These are phyloP conservation scores for Plantago coronopus DNA, from an alignment of 305 asterid genomes.

Conservation along the genomic window DNA sequence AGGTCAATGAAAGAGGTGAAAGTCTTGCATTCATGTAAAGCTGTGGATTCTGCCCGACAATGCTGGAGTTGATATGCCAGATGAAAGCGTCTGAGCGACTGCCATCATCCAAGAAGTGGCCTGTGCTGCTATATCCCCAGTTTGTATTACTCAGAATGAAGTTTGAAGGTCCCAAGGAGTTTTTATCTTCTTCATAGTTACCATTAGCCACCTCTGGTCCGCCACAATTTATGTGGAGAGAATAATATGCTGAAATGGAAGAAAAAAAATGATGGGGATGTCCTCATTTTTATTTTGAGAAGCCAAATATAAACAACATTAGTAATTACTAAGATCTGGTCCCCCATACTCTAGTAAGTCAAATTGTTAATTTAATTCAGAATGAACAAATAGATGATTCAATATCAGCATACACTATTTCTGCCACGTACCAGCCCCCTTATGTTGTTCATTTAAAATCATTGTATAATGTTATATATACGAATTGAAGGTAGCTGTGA, in stretches of 20 bases:
- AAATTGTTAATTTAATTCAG: no score
- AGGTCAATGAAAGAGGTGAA: constrained; percentile 42
- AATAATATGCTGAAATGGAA: constrained; percentile 19
- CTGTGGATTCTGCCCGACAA: constrained; percentile 21
- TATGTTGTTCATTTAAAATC: no score
- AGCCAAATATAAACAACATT: no score
- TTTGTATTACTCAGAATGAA: neutral
- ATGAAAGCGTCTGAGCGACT: constrained; percentile 18
- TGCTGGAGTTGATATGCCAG: constrained; percentile 19
- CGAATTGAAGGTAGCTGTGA: no score
- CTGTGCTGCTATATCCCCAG: constrained; percentile 28
- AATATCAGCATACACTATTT: no score
- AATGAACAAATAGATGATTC: no score
- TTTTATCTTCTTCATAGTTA: constrained; percentile 13
- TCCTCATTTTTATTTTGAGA: no score
- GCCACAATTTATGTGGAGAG: constrained; percentile 26
- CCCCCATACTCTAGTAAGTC: no score
- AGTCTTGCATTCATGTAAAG: constrained; percentile 38
- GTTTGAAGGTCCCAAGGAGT: constrained; percentile 16
- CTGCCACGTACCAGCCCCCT: no score
- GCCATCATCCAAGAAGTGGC: constrained; percentile 17
- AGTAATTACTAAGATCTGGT: no score
- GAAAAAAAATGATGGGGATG: neutral
- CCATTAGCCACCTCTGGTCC: neutral
- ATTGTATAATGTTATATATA: no score